Evolutionary conservation across 192 early-diverging fungal genomes (phyloP).

Genomic region (Cladochytrium replicatum): DNA sequence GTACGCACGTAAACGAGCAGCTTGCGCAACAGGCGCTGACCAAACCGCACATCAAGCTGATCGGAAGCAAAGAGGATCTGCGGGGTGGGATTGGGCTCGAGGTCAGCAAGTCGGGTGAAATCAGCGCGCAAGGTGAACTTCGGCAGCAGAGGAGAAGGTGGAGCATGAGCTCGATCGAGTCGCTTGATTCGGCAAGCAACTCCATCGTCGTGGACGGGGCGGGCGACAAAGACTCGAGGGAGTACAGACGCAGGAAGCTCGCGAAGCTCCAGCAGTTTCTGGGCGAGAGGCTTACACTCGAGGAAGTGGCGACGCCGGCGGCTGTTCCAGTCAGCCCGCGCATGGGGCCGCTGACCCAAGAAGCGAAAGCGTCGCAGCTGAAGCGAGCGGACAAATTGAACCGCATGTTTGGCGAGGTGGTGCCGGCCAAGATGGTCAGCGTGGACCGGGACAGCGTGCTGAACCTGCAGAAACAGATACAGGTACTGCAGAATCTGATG

Average conservation of each 20-base stretch:
- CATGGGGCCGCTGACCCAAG: constrained; percentile 20
- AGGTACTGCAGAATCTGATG: no score
- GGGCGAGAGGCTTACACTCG: constrained; percentile 20
- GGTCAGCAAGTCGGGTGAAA: no score
- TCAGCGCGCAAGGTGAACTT: no score
- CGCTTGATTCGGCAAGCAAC: no score
- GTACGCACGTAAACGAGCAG: constrained; percentile 44
- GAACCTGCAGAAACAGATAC: no score
- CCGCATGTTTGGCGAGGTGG: constrained; percentile 21
- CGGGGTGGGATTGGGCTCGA: not conserved
- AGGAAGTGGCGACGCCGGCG: constrained; percentile 9
- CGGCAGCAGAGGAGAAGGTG: no score
- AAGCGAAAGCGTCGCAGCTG: constrained; percentile 23
- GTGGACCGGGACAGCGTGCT: no score
- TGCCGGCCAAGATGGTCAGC: constrained; percentile 21
- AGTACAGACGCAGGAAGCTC: constrained; percentile 27
- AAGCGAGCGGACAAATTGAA: constrained; percentile 29
- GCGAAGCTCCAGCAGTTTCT: constrained; percentile 35
- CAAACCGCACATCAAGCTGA: not conserved
- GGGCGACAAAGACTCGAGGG: no score
- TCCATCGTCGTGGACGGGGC: no score
- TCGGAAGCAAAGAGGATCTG: no score
- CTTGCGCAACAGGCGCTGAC: not conserved
- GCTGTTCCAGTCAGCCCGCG: no score
- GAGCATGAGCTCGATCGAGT: no score